These are phyloP conservation scores for Pseudozyma thailandica DNA, from an alignment of 1,284 basidiomycete genomes.

Conservation along the genomic window DNA sequence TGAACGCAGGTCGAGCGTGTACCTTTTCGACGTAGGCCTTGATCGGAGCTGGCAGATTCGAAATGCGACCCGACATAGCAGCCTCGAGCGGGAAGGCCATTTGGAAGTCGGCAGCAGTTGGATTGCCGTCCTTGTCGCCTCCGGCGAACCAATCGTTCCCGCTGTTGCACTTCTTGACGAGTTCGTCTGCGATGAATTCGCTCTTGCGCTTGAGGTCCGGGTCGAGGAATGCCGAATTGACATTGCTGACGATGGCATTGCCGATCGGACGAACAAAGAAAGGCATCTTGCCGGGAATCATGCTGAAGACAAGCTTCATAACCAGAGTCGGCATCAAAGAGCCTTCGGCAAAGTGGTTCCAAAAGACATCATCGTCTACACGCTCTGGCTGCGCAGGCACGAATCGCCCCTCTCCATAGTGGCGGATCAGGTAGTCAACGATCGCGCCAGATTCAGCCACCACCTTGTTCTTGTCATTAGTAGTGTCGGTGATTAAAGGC, in stretches of 20 bases:
- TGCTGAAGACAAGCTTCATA: conserved; percentile 59
- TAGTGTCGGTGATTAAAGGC: conserved; percentile 63
- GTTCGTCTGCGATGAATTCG: conserved; percentile 45
- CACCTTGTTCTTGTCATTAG: conserved; percentile 48
- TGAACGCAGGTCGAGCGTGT: conserved; percentile 60
- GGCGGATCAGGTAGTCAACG: conserved; percentile 65
- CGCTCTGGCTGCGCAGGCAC: conserved; percentile 39
- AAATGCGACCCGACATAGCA: conserved; percentile 47
- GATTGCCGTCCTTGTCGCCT: conserved; percentile 64
- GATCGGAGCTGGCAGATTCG: conserved; percentile 45
- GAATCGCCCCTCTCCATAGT: conserved; percentile 61
- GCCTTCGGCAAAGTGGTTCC: conserved; percentile 64
- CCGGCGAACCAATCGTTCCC: conserved; percentile 63
- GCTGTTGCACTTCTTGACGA: conserved; percentile 42
- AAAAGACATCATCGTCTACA: conserved; percentile 59
- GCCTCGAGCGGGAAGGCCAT: conserved; percentile 66
- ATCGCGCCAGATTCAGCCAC: conserved; percentile 66
- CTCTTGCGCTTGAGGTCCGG: conserved; percentile 57
- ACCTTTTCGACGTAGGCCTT: conserved; percentile 59
- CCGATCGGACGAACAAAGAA: conserved; percentile 65
- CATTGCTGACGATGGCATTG: conserved; percentile 46
- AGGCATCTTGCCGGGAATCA: conserved; percentile 58
- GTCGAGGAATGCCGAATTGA: conserved; percentile 49
- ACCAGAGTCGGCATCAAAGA: conserved; percentile 62
- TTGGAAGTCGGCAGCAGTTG: conserved; percentile 66